A percentile compares a stretch with the other conserved stretches of the same genome.
These are phyloP conservation scores for Dryadomyces quercus-mongolicae DNA, from an alignment of 2,329 filamentous ascomycete species.

Conservation along the genomic window DNA sequence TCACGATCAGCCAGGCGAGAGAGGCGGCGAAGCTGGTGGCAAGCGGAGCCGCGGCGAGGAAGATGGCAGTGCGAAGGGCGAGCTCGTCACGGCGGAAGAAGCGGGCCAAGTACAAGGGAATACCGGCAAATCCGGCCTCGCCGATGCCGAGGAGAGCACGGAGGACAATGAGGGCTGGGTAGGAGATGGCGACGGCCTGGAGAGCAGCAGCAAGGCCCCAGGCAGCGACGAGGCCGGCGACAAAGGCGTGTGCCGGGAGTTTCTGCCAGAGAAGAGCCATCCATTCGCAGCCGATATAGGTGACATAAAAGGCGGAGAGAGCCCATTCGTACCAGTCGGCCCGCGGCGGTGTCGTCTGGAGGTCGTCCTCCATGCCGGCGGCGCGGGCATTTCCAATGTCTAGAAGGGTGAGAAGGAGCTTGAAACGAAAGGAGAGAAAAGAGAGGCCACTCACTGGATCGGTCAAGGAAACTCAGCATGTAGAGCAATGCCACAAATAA, in stretches of 20 bases:
- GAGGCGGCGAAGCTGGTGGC: constrained; percentile 73
- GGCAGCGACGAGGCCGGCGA: constrained; percentile 51
- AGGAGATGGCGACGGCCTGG: constrained; percentile 55
- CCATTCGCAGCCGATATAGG: constrained; percentile 54
- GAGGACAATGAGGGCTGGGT: constrained; percentile 42
- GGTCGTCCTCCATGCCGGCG: constrained; percentile 50
- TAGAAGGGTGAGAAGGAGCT: constrained; percentile 14
- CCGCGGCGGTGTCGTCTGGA: constrained; percentile 34
- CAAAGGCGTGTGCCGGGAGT: constrained; percentile 47
- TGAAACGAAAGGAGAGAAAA: background rate
- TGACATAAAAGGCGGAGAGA: constrained; percentile 47
- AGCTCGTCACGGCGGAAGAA: constrained; percentile 59
- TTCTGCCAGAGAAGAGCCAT: constrained; percentile 50
- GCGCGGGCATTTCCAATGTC: constrained; percentile 53
- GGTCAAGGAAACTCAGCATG: constrained; percentile 73
- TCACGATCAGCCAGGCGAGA: constrained; percentile 68
- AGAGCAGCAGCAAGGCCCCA: constrained; percentile 74
- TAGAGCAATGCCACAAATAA: constrained; percentile 74
- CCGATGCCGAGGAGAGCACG: constrained; percentile 47
- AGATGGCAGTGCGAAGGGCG: constrained; percentile 73
- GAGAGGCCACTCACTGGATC: constrained; percentile 53
- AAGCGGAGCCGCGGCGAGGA: constrained; percentile 73
- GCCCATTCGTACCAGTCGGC: constrained; percentile 47
- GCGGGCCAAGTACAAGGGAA: constrained; percentile 53
- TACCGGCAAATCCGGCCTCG: constrained; percentile 53